Evolutionary conservation across 768 basidiomycete genomes (phyloP), one percentile per base, ranked within the genome.

Genomic region (Lentinus brumalis): DNA sequence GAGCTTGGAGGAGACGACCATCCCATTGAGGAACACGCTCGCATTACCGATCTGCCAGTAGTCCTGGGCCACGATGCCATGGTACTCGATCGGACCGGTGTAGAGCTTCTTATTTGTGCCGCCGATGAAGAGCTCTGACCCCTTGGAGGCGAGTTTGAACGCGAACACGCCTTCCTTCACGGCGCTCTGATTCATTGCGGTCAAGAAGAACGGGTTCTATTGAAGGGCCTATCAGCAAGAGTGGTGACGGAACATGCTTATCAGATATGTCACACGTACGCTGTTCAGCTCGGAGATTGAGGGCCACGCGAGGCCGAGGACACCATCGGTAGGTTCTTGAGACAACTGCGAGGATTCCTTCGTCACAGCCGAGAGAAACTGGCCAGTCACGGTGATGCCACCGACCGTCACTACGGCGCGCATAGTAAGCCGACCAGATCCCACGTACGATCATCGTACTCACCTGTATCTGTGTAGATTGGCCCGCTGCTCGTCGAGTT

Each of bases 101-200:
- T 71, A 76, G 35, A 72, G 71, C 18, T 66, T 53, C 5, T 65
- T 47, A 59, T 78, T 73, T 47, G 69, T 67, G 21, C 76, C 76
- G 14, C 78, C 78, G 42, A 78, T 64, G 69, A 63, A 75, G 29
- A 79, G 68, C 61, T 74, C 61, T n/a, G 66, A 67, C 26, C 70
- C 73, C 40, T 58, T 49, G 7, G 49, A 1, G 11, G 67, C 65
- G 40, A 76, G 70, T 56, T 70, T 69, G 65, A 74, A 71, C 6
- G 59, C 61, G 58, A 75, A 75, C 9, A 59, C 62, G 39, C 57
- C 64, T 44, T 56, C 18, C 21, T 39, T 31, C 35, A 69, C 66
- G 1, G 35, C 35, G 11, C 11, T 35, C 35, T 35, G 35, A 11
- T 35, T 35, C 7, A 35, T 6, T 7, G 35, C 35, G 1, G 3